Percentiles rank a stretch among this genome's conserved stretches.
phyloP scores from a whole-genome alignment of 1,284 basidiomycete genomes.

The Vanrija sp. region DNA sequence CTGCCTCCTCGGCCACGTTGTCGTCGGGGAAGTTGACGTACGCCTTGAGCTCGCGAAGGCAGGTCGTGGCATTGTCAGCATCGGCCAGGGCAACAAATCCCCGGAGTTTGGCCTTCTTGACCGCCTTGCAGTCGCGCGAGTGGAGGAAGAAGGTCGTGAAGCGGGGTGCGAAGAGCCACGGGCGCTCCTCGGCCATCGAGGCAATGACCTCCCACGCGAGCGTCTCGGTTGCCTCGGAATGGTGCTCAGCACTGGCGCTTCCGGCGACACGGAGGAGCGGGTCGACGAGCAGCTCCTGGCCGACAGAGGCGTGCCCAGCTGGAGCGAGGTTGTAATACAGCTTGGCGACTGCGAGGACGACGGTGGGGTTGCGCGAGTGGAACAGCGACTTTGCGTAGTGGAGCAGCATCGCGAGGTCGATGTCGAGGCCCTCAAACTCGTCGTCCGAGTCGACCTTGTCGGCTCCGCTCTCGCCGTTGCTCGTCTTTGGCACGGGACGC shows the following conservation, averaged over 20 bases:
- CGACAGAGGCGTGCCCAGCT: slow-evolving; percentile 39
- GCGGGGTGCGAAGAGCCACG: slow-evolving; percentile 61
- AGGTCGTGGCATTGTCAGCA: slow-evolving; percentile 62
- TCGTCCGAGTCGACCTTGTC: slow-evolving; percentile 20
- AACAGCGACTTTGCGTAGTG: slow-evolving; percentile 69
- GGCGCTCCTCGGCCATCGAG: slow-evolving; percentile 58
- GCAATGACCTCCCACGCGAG: slow-evolving; percentile 68
- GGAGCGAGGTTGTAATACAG: slow-evolving; percentile 71
- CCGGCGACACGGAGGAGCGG: slow-evolving; percentile 41
- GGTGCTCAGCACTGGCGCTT: slow-evolving; percentile 53
- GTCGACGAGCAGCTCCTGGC: slow-evolving; percentile 35
- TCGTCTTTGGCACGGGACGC: background rate
- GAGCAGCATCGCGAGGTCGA: slow-evolving; percentile 66
- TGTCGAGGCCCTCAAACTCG: slow-evolving; percentile 63
- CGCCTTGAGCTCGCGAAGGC: slow-evolving; percentile 79
- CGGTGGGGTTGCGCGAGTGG: slow-evolving; percentile 79
- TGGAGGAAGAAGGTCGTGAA: slow-evolving; percentile 66
- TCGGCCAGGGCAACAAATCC: slow-evolving; percentile 64
- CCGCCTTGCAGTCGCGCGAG: slow-evolving; percentile 59
- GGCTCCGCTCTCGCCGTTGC: background rate
- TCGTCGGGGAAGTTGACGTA: slow-evolving; percentile 71
- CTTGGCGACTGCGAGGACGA: slow-evolving; percentile 67
- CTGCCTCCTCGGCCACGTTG: slow-evolving; percentile 63
- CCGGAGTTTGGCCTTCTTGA: slow-evolving; percentile 69
- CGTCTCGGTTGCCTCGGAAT: slow-evolving; percentile 62